Evolutionary conservation across 2,329 filamentous ascomycete species (phyloP), one percentile per base, ranked within the genome.

Genomic region (Colletotrichum sp.): DNA sequence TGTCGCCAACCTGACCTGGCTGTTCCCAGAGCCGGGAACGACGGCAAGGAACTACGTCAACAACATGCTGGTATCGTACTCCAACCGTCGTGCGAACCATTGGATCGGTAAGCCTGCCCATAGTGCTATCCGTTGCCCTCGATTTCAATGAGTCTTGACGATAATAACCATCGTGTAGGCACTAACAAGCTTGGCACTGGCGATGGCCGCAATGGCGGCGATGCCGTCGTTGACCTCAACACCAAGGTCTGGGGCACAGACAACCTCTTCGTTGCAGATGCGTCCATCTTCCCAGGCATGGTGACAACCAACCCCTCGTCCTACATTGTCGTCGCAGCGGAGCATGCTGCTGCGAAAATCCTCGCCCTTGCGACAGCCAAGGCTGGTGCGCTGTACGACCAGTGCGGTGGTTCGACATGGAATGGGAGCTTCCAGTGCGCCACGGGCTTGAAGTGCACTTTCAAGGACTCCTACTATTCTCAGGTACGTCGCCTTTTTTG

Each of bases 221-320:
- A 86, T 8, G 86, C 91, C 2, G 92, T 94, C 4, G 92, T 94
- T 2, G 92, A 94, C 78, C 82, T 87, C 13, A 86, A 94, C 83
- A 90, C 91, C 72, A 91, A 90, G 83, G 91, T 94, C 8, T 94
- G 91, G 80, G 92, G 92, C 49, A 94, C 90, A 0, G 91, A 94
- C 79, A 94, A 94, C 83, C 85, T 94, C 60, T 94, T 92, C 80
- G 90, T 94, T 16, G 91, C 94, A 6, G 93, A 95, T 79, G 93
- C 90, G 1, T 90, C 90, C 77, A 92, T 95, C 80, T 93, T 94
- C 85, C 93, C 93, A 0, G 93, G 93, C 77, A 90, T 94, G 79
- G 88, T 92, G 4, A 92, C 92, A 1, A 91, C 92, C 21, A 95
- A 95, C 84, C 94, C 93, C 3, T 90, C 91, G 64, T 89, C 92